These are phyloP conservation scores for Exophiala oligosperma DNA, from an alignment of 2,329 filamentous ascomycete species.

Conservation along the genomic window DNA sequence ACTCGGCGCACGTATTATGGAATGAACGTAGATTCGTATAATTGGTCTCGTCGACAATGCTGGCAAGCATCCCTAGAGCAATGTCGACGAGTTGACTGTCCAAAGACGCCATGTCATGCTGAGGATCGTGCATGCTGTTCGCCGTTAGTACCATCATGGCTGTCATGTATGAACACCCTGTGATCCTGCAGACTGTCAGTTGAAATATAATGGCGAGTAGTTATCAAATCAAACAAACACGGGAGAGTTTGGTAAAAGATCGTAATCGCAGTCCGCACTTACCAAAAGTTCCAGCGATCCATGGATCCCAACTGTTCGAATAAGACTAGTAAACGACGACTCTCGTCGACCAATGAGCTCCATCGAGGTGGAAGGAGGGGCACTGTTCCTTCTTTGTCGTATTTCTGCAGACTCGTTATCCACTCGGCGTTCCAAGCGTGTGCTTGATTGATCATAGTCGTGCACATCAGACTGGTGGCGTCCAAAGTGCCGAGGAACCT, in stretches of 20 bases:
- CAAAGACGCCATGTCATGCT: neutral
- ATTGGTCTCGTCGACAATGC: conserved; percentile 6
- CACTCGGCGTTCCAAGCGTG: conserved; percentile 17
- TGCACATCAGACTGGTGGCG: conserved; percentile 16
- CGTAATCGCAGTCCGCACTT: neutral
- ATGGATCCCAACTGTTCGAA: neutral
- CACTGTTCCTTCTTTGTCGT: conserved; percentile 1
- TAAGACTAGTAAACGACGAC: conserved; percentile 12
- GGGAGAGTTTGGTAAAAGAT: too few relatives aligned
- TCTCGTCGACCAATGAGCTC: conserved; percentile 14
- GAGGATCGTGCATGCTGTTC: conserved; percentile 17
- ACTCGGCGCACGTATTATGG: conserved; percentile 8
- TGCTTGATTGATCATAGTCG: conserved; percentile 13
- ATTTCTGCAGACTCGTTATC: conserved; percentile 9
- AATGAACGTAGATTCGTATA: conserved; percentile 7
- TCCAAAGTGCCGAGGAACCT: conserved; percentile 7
- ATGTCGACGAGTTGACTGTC: conserved; percentile 9
- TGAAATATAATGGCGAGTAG: too few relatives aligned
- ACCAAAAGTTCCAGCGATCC: conserved; percentile 17
- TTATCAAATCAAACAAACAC: too few relatives aligned
- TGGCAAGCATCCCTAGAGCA: conserved; percentile 2
- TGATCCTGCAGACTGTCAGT: conserved; percentile 4
- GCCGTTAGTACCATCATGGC: conserved; percentile 20
- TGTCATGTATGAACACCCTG: conserved; percentile 18
- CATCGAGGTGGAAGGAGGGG: conserved; percentile 9